Evolutionary conservation across 257 asterid genomes (phyloP).

Genomic region (Prunella vulgaris): DNA sequence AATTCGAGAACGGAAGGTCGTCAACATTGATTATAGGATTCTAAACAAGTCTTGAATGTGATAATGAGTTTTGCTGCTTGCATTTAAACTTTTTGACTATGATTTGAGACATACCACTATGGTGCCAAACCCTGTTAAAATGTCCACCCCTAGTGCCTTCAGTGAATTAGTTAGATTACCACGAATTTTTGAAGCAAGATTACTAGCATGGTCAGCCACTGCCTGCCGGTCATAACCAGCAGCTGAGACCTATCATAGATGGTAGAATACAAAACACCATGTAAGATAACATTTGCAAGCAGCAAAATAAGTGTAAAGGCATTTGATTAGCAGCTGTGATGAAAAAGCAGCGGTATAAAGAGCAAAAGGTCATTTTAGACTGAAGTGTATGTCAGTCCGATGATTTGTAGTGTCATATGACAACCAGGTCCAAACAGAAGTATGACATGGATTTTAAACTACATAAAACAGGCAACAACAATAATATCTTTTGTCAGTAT

Average conservation of each 20-base stretch:
- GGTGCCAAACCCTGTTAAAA: slow-evolving; percentile 37
- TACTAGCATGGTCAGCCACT: slow-evolving; percentile 45
- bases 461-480: background rate
- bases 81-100: background rate
- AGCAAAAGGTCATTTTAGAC: background rate
- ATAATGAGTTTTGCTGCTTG: background rate
- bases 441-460: slow-evolving; percentile 1
- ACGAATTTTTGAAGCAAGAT: slow-evolving; percentile 41
- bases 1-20: background rate
- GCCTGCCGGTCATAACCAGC: slow-evolving; percentile 45
- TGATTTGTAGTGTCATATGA: background rate
- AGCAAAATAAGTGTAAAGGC: background rate
- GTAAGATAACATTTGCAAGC: background rate
- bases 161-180: slow-evolving; percentile 37
- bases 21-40: background rate
- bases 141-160: slow-evolving; percentile 43
- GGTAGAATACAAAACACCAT: background rate
- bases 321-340: background rate
- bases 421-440: slow-evolving; percentile 1
- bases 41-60: background rate
- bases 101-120: slow-evolving; percentile 27
- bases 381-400: background rate
- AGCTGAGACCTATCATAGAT: slow-evolving; percentile 38
- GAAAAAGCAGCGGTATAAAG: background rate
- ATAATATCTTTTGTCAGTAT: background rate